phyloP scores from a whole-genome alignment of 257 asterid species.

The Solanum sejunctum region DNA sequence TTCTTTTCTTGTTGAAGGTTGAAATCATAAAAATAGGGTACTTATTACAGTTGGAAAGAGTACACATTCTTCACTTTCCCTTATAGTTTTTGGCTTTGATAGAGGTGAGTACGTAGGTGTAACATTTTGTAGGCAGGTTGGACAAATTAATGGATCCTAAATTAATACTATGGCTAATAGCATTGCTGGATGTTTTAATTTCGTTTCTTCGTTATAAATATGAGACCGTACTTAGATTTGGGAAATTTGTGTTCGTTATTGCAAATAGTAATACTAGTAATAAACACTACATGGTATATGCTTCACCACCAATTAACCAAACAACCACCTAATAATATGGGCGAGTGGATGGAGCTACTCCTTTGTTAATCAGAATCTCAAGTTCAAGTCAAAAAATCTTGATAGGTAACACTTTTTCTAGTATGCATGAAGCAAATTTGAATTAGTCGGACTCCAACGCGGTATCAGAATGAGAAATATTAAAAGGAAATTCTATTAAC shows the following conservation, averaged over 20 bases:
- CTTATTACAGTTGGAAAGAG: neutral
- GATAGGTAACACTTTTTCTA: rapidly evolving
- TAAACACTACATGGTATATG: neutral
- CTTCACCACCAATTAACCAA: neutral
- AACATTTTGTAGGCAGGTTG: neutral
- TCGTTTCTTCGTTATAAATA: neutral
- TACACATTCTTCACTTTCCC: neutral
- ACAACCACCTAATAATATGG: neutral
- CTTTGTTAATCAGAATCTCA: no score
- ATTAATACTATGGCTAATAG: neutral
- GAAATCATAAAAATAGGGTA: neutral
- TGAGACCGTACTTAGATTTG: neutral
- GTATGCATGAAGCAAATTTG: no score
- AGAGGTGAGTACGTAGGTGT: neutral
- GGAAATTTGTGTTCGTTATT: neutral
- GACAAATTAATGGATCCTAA: neutral
- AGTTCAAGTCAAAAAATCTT: no score
- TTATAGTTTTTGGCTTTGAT: neutral
- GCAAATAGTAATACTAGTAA: neutral
- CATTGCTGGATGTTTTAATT: neutral
- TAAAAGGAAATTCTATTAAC: neutral
- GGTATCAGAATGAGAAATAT: no score
- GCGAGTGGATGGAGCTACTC: rapidly evolving
- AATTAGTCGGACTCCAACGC: no score
- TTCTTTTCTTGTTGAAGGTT: neutral